phyloP scores from a whole-genome alignment of 805 yeast species.

The Hanseniaspora singularis region DNA sequence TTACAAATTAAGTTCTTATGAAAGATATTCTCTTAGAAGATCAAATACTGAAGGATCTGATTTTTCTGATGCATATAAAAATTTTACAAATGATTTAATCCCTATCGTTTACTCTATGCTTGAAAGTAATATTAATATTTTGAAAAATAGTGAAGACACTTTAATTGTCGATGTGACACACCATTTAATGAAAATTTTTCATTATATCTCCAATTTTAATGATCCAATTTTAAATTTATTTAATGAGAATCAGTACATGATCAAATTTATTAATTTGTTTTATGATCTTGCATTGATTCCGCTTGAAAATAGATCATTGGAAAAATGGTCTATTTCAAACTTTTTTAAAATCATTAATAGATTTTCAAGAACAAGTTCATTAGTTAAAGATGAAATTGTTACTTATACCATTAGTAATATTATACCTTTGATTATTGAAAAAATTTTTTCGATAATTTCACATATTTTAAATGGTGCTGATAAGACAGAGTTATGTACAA shows the following conservation, averaged over 20 bases:
- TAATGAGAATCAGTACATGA: conserved; percentile 29
- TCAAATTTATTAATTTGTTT: conserved; percentile 57
- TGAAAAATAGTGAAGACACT: background rate
- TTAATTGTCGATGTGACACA: conserved; percentile 9
- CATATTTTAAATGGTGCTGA: background rate
- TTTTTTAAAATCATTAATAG: conserved; percentile 56
- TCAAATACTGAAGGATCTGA: background rate
- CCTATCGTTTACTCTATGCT: conserved; percentile 6
- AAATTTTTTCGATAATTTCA: background rate
- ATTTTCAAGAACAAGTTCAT: conserved; percentile 39
- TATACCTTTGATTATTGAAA: conserved; percentile 37
- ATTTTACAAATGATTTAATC: conserved; percentile 7
- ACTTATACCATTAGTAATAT: conserved; percentile 42
- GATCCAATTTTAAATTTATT: conserved; percentile 45
- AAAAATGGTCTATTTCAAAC: conserved; percentile 83
- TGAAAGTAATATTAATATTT: background rate
- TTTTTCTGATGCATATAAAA: background rate
- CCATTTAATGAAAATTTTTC: conserved; percentile 46
- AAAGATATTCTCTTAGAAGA: conserved; percentile 11
- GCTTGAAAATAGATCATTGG: conserved; percentile 52
- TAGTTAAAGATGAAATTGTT: conserved; percentile 39
- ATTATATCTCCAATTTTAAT: conserved; percentile 42
- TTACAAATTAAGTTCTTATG: conserved; percentile 11
- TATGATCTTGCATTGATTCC: conserved; percentile 48
- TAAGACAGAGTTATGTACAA: background rate